phyloP scores from a whole-genome alignment of 495 filamentous ascomycete species.

The Aspergillus leporis region DNA sequence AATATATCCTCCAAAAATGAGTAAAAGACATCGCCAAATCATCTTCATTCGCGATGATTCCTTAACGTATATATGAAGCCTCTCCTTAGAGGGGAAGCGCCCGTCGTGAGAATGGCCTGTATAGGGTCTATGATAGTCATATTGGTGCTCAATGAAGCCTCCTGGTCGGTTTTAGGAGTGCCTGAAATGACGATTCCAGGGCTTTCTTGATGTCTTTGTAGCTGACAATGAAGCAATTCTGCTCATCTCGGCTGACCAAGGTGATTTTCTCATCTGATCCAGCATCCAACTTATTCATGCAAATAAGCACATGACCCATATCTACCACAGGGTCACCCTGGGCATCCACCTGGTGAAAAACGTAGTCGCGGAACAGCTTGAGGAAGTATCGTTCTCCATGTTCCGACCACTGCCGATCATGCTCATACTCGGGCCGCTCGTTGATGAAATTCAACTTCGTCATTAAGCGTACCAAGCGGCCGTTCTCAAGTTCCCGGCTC shows the following conservation, averaged over 20 bases:
- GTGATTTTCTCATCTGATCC: conserved; percentile 83
- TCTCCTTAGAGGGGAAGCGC: background rate
- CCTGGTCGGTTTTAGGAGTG: conserved; percentile 62
- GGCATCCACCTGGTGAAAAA: conserved; percentile 91
- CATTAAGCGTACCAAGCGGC: conserved; percentile 77
- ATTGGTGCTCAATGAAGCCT: conserved; percentile 38
- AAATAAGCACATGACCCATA: conserved; percentile 78
- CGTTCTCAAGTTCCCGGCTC: conserved; percentile 83
- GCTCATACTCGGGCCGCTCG: conserved; percentile 82
- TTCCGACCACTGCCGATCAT: conserved; percentile 77
- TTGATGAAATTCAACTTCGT: conserved; percentile 82
- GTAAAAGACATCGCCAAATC: background rate
- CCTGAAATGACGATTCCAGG: conserved; percentile 75
- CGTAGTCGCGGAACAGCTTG: conserved; percentile 93
- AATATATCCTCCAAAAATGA: conserved; percentile 5
- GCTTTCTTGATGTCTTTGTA: conserved; percentile 86
- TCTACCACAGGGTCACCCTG: conserved; percentile 78
- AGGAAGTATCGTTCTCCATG: conserved; percentile 87
- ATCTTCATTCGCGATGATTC: background rate
- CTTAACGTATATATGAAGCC: conserved; percentile 17
- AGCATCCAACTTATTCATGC: conserved; percentile 89
- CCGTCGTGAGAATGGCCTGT: background rate
- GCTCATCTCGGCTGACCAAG: conserved; percentile 84
- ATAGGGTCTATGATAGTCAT: background rate
- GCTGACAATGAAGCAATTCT: conserved; percentile 79